Evolutionary conservation across 2,329 filamentous ascomycete species (phyloP), one percentile per base, ranked within the genome.

Genomic region (Fonsecaea erecta): DNA sequence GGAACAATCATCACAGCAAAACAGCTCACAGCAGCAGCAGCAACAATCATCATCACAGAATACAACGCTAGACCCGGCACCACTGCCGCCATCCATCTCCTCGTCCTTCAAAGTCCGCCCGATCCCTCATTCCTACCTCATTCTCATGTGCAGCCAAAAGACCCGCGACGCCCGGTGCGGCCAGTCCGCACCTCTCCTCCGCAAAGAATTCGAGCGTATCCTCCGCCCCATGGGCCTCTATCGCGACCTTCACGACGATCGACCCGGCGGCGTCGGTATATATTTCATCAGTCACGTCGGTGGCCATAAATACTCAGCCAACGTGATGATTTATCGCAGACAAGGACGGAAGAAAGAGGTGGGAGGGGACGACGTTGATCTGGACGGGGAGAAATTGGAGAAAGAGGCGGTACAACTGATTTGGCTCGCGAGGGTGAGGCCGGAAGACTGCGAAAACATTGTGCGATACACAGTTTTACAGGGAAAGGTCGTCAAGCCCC

Each of bases 221-320:
- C 84, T 98, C 37, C 88, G 93, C 0, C 90, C 91, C 1, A 82
- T 96, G 12, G 93, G 93, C 0, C 80, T 99, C 21, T 93, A 90
- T 77, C 88, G 95, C 32, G 94, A 98, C 75, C 80, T 95, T 53
- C 88, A 96, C 74, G 95, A 99, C 76, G 88, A 93, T 76, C 82
- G 95, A 64, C 92, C 93, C 0, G 94, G 94, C 11, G 95, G 95
- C 12, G 94, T 97, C 5, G 94, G 92, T 0, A 91, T 99, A 70
- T 70, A 70, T 63, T 98, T 97, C 75, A 96, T 98, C 74, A 94
- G 88, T 71, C 95, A 99, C 75, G 93, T 97, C 2, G 95, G 95
- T 30, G 95, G 95, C 0, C 95, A 99, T 82, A 97, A 97, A 81
- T 98, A 96, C 79, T 88, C 89, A 53, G 95, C 95, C 30, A 99